Conservation (phyloP, 768 basidiomycete species). For the Phaeotremella skinneri region DNA sequence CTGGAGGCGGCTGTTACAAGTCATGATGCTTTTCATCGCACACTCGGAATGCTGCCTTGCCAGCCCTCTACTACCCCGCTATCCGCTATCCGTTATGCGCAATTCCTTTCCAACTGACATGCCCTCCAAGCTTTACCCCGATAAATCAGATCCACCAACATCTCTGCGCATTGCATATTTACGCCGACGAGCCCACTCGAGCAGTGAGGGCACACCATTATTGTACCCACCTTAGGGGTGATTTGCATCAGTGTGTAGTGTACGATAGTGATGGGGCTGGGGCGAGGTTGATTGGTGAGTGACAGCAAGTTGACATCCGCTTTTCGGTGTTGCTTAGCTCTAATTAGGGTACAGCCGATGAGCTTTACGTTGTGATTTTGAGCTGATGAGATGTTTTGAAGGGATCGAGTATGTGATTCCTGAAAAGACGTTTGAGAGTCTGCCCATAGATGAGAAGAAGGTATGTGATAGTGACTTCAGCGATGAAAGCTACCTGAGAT, state of each 20-base stretch:
- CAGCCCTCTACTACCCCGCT: no score
- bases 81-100: no score
- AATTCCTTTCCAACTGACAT: constrained; percentile 4
- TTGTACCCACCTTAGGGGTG: constrained; percentile 53
- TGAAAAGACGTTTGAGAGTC: constrained; percentile 54
- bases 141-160: constrained; percentile 47
- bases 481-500: not conserved
- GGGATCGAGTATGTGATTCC: constrained; percentile 60
- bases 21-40: no score
- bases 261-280: constrained; percentile 56
- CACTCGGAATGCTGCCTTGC: no score
- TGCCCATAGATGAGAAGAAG: constrained; percentile 57
- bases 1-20: no score
- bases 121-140: constrained; percentile 42
- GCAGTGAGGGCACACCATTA: constrained; percentile 57
- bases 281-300: constrained; percentile 56
- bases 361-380: no score
- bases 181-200: constrained; percentile 42
- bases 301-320: not conserved
- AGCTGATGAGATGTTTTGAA: constrained; percentile 8
- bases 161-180: constrained; percentile 44
- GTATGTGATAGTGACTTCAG: no score
- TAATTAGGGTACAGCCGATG: constrained; percentile 5
- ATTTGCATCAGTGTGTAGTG: constrained; percentile 57
- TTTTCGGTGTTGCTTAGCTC: not conserved